Conservation (phyloP, 345 rosid species). For the Citrus cavaleriei region DNA sequence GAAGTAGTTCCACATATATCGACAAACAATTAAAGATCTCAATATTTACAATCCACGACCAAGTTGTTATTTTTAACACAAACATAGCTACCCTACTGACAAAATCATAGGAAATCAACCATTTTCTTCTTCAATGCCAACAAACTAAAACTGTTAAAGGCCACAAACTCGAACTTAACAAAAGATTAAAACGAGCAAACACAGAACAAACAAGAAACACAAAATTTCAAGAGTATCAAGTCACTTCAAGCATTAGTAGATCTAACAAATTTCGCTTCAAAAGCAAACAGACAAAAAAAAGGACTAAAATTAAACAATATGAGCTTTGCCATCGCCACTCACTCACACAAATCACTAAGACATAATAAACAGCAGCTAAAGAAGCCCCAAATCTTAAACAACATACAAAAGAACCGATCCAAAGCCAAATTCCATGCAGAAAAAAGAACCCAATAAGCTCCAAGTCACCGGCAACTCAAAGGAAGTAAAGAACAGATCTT, state of each 20-base stretch:
- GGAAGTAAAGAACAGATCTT: conserved; percentile 29
- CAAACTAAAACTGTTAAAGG: neutral
- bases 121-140: neutral
- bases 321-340: neutral
- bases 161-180: neutral
- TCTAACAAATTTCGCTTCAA: conserved; percentile 23
- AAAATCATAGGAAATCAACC: neutral
- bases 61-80: neutral
- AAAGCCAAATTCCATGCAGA: conserved; percentile 10
- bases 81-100: neutral
- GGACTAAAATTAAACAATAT: neutral
- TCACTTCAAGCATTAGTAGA: conserved; percentile 17
- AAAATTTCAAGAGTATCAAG: neutral
- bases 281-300: neutral
- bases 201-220: neutral
- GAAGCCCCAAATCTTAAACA: neutral
- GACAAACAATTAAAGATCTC: no score
- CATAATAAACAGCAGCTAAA: neutral
- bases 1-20: no score
- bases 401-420: conserved; percentile 21
- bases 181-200: neutral
- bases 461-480: neutral
- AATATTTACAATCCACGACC: neutral
- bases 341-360: neutral
- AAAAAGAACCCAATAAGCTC: neutral